A percentile compares a stretch with the other conserved stretches of the same genome.
Evolutionary conservation across 2,329 filamentous ascomycete species (phyloP).

Genomic region (Scleromitrula shiraiana): DNA sequence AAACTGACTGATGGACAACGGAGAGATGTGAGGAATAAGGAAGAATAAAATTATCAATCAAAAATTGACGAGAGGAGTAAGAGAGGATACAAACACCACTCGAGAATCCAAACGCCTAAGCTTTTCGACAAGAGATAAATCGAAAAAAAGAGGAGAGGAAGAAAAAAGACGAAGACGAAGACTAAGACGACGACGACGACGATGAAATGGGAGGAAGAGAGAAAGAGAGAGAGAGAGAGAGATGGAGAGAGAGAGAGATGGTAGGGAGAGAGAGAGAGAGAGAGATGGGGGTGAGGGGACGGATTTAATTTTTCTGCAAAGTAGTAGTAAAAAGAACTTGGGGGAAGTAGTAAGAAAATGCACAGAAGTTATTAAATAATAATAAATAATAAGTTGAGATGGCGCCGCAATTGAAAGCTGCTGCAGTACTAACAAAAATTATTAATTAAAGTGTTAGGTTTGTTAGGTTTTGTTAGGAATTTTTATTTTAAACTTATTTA

Average conservation of each 20-base stretch:
- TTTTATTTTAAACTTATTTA: too few relatives aligned
- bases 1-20: constrained; percentile 21
- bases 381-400: background rate
- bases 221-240: background rate
- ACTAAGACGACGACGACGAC: background rate
- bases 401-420: background rate
- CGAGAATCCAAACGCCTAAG: constrained; percentile 22
- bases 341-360: constrained; percentile 8
- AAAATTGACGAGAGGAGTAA: constrained; percentile 23
- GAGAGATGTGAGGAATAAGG: constrained; percentile 17
- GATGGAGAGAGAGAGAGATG: background rate
- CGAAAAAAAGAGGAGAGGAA: constrained; percentile 4
- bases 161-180: constrained; percentile 6
- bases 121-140: constrained; percentile 5
- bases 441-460: too few relatives aligned
- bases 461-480: too few relatives aligned
- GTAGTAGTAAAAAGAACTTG: constrained; percentile 3
- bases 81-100: constrained; percentile 27
- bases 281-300: background rate
- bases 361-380: background rate
- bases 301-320: too few relatives aligned
- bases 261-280: background rate
- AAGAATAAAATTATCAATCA: constrained; percentile 19
- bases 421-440: background rate
- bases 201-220: constrained; percentile 1